Conservation (phyloP, 2,329 filamentous ascomycete genomes). For the Fusarium verrucosum region DNA sequence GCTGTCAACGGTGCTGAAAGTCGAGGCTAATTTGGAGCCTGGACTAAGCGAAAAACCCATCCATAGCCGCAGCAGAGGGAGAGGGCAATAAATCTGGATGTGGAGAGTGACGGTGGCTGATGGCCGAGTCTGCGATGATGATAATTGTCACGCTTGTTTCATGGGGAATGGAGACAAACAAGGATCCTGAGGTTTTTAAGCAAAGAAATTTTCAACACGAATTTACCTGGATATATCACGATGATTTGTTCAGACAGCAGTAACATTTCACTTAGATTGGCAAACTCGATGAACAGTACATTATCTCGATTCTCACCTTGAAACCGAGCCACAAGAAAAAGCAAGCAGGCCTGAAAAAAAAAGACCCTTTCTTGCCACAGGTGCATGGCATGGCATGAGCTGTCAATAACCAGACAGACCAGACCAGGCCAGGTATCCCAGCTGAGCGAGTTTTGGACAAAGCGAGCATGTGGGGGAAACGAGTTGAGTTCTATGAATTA, state of each 20-base stretch:
- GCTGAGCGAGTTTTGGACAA: constrained; percentile 12
- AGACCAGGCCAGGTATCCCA: constrained; percentile 18
- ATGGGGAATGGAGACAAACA: constrained; percentile 18
- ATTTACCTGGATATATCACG: neutral
- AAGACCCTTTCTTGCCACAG: neutral
- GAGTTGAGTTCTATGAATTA: constrained; percentile 6
- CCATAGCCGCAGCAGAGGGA: neutral
- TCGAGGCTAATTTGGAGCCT: neutral
- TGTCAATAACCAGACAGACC: neutral
- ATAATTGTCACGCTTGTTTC: constrained; percentile 19
- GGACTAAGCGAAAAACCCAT: neutral
- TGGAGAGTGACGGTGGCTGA: constrained; percentile 30
- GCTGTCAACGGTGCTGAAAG: neutral
- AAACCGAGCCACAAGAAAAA: neutral
- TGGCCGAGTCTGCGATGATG: constrained; percentile 3
- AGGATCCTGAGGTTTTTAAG: constrained; percentile 8
- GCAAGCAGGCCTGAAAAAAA: neutral
- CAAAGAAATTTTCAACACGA: neutral
- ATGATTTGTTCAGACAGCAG: neutral
- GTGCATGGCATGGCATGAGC: constrained; percentile 4
- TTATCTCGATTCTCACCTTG: neutral
- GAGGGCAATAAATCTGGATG: neutral
- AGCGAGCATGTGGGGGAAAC: constrained; percentile 4
- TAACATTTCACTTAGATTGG: neutral
- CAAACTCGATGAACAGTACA: neutral